Percentiles rank a stretch among this genome's conserved stretches.
phyloP scores from a whole-genome alignment of 352 stramenopile genomes.

The Pythium oligandrum region DNA sequence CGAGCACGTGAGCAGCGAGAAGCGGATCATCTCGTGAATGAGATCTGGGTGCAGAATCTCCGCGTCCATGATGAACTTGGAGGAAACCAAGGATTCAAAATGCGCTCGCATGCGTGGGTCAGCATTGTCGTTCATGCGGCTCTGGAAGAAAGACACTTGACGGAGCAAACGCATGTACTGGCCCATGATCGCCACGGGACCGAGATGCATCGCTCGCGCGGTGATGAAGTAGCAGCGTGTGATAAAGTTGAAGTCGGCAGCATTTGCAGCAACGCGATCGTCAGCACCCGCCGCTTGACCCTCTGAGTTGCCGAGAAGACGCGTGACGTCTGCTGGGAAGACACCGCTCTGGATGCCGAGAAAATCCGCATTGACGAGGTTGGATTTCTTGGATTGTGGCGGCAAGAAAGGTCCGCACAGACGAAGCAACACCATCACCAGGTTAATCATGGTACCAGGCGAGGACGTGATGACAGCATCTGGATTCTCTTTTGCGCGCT shows the following conservation, averaged over 20 bases:
- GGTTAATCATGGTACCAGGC: conserved; percentile 76
- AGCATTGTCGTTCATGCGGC: conserved; percentile 64
- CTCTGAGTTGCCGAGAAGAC: conserved; percentile 35
- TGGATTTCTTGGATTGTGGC: conserved; percentile 68
- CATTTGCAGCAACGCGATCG: conserved; percentile 12
- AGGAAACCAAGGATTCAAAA: conserved; percentile 62
- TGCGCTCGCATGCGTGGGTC: conserved; percentile 69
- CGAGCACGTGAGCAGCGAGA: conserved; percentile 57
- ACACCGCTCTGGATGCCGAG: conserved; percentile 41
- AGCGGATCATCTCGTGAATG: conserved; percentile 70
- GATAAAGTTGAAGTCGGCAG: conserved; percentile 93
- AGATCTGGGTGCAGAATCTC: conserved; percentile 76
- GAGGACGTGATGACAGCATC: conserved; percentile 57
- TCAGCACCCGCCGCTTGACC: conserved; percentile 14
- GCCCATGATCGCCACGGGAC: conserved; percentile 79
- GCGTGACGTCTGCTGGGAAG: conserved; percentile 65
- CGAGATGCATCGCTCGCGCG: conserved; percentile 89
- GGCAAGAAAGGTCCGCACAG: conserved; percentile 79
- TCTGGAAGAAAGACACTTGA: conserved; percentile 87
- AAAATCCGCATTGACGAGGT: conserved; percentile 65
- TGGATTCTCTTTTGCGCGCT: conserved; percentile 77
- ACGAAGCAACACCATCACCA: conserved; percentile 70
- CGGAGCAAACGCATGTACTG: conserved; percentile 86
- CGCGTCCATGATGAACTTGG: conserved; percentile 80
- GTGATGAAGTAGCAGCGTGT: conserved; percentile 96